Conservation (phyloP, 73 alveolate species). For the Tetrahymena elliotti region DNA sequence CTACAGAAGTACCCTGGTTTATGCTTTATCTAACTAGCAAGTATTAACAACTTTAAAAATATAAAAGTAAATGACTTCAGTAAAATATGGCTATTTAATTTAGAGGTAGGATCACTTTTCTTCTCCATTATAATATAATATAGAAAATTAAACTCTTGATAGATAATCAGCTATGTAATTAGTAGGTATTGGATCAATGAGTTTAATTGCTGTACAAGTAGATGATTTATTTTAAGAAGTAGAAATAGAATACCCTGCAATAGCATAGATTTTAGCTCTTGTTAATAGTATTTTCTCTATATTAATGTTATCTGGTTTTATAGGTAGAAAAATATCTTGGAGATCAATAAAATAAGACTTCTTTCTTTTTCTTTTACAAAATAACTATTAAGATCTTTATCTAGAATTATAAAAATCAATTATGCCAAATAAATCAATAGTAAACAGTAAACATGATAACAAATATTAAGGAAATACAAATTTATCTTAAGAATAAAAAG, state of each 20-base stretch:
- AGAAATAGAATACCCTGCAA: neutral
- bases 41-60: neutral
- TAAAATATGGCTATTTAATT: neutral
- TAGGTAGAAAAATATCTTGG: neutral
- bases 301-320: neutral
- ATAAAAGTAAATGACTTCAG: neutral
- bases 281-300: neutral
- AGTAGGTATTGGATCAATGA: too few species aligned
- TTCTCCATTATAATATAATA: neutral
- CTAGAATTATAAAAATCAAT: too few species aligned
- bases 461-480: too few species aligned
- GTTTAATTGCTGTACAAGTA: neutral
- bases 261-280: neutral
- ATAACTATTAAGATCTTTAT: neutral
- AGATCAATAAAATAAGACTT: neutral
- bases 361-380: too few species aligned
- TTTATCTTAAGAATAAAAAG: too few species aligned
- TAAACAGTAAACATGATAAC: too few species aligned
- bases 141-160: neutral
- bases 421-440: too few species aligned
- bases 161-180: neutral
- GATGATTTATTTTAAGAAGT: neutral
- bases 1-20: neutral
- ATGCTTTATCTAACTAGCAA: neutral
- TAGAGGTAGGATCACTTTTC: neutral